A percentile compares a stretch with the other conserved stretches of the same genome.
Evolutionary conservation across 2,329 filamentous ascomycete genomes (phyloP).

Genomic region (Pestalotiopsis sp.): DNA sequence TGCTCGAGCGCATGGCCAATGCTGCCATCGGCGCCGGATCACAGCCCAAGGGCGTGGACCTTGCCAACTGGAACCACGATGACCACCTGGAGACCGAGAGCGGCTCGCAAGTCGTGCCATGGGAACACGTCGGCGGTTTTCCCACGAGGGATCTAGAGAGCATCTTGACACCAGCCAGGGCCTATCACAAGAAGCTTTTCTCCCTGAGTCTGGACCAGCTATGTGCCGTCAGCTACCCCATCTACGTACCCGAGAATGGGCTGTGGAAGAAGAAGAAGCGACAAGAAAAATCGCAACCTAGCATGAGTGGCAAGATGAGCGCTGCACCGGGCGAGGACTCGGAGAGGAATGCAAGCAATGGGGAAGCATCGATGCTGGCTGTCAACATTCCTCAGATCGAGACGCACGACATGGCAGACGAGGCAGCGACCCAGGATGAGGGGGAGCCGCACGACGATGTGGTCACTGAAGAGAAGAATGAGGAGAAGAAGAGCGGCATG

Average conservation of each 20-base stretch:
- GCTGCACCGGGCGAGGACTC: constrained; percentile 23
- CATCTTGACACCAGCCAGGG: constrained; percentile 73
- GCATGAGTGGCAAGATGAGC: constrained; percentile 23
- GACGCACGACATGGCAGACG: constrained; percentile 30
- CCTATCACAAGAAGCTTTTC: constrained; percentile 81
- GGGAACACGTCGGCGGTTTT: constrained; percentile 76
- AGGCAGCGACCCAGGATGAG: constrained; percentile 38
- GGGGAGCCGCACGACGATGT: constrained; percentile 42
- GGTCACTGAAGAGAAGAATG: constrained; percentile 60
- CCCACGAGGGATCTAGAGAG: constrained; percentile 79
- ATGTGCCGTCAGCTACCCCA: constrained; percentile 80
- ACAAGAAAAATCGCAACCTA: constrained; percentile 32
- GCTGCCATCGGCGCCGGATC: constrained; percentile 35
- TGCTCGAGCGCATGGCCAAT: constrained; percentile 50
- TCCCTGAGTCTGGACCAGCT: constrained; percentile 81
- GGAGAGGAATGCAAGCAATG: constrained; percentile 16
- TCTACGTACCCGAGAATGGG: constrained; percentile 80
- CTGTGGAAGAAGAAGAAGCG: constrained; percentile 72
- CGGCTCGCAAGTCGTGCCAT: constrained; percentile 63
- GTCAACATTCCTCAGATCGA: constrained; percentile 28
- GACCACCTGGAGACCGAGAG: constrained; percentile 59
- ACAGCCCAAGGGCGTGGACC: constrained; percentile 38
- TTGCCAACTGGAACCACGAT: constrained; percentile 52
- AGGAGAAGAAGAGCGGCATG: constrained; percentile 73
- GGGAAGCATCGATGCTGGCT: constrained; percentile 19